phyloP scores from a whole-genome alignment of 257 asterid species.

The Nicotiana obtusifolia region DNA sequence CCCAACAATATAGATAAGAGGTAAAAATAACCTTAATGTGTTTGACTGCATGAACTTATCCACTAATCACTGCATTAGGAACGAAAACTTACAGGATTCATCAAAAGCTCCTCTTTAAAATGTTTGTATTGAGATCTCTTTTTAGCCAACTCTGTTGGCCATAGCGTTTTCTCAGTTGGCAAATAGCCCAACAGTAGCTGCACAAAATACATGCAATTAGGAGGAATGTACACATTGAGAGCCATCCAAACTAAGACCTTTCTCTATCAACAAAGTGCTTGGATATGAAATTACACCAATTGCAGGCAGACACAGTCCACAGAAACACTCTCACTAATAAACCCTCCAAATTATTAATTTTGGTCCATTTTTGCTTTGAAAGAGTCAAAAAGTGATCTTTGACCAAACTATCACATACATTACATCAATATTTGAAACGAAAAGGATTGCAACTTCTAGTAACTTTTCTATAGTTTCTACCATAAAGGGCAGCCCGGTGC shows the following conservation, averaged over 20 bases:
- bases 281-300: background rate
- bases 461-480: background rate
- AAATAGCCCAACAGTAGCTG: slow-evolving; percentile 87
- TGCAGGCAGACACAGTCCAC: background rate
- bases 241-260: background rate
- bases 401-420: background rate
- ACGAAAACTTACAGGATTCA: slow-evolving; percentile 85
- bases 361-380: background rate
- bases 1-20: background rate
- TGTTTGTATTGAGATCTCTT: slow-evolving; percentile 78
- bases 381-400: background rate
- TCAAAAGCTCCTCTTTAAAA: slow-evolving; percentile 85
- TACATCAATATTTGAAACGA: background rate
- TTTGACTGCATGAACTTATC: background rate
- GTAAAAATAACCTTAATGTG: background rate
- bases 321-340: background rate
- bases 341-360: background rate
- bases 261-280: background rate
- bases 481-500: no score
- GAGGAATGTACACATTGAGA: background rate
- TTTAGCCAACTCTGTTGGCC: slow-evolving; percentile 81
- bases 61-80: background rate
- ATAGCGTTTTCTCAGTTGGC: slow-evolving; percentile 68
- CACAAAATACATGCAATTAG: slow-evolving; percentile 14
- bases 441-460: background rate